phyloP scores from a whole-genome alignment of 805 yeast genomes.

The Myxozyma sirexii region DNA sequence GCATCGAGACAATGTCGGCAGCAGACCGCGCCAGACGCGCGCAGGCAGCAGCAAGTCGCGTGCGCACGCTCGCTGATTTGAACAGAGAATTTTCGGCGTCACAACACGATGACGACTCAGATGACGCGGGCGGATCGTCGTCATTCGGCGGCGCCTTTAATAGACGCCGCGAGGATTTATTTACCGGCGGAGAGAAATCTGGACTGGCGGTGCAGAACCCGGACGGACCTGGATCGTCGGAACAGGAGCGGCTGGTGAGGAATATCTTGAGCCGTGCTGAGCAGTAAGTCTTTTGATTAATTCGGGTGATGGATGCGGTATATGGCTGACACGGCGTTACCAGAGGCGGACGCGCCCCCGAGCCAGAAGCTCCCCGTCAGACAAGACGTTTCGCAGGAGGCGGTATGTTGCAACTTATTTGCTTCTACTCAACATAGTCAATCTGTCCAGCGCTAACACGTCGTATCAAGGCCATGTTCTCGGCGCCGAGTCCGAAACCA shows the following conservation, averaged over 20 bases:
- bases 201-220: conserved; percentile 79
- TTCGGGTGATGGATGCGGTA: neutral
- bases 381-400: conserved; percentile 11
- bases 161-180: conserved; percentile 44
- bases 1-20: conserved; percentile 10
- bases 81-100: conserved; percentile 18
- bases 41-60: conserved; percentile 25
- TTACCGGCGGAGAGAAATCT: conserved; percentile 71
- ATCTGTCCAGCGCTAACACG: too few species aligned
- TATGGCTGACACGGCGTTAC: neutral
- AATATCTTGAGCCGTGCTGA: conserved; percentile 45
- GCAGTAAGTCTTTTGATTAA: conserved; percentile 12
- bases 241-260: conserved; percentile 39
- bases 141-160: conserved; percentile 13
- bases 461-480: conserved; percentile 35
- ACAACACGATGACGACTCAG: conserved; percentile 8
- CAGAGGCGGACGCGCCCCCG: conserved; percentile 20
- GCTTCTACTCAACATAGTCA: neutral
- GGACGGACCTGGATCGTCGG: conserved; percentile 36
- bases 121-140: conserved; percentile 40
- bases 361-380: conserved; percentile 8
- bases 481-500: conserved; percentile 45
- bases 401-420: conserved; percentile 2
- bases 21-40: conserved; percentile 25
- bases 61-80: conserved; percentile 30